A percentile compares a stretch with the other conserved stretches of the same genome.
Conservation (phyloP, 345 rosid species). For the Linum tenue region DNA sequence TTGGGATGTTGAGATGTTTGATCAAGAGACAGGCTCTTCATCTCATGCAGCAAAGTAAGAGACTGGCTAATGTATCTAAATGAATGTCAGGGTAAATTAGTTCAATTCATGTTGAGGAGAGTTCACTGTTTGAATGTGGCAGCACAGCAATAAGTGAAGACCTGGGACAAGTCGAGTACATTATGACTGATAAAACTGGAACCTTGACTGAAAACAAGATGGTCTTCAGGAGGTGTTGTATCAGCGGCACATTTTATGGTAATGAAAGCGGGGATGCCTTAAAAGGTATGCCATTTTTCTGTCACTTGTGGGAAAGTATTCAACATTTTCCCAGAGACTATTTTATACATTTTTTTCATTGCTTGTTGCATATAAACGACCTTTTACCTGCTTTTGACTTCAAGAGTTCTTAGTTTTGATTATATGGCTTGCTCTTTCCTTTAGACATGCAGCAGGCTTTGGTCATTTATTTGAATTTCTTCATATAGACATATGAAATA, state of each 20-base stretch:
- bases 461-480: no score
- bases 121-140: conserved; percentile 44
- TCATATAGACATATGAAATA: no score
- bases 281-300: conserved; percentile 49
- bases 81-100: background rate
- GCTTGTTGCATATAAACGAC: no score
- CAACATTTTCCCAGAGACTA: background rate
- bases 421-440: no score
- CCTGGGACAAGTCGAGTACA: conserved; percentile 98
- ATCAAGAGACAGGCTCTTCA: conserved; percentile 64
- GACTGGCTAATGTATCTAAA: conserved; percentile 7
- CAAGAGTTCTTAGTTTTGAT: no score
- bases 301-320: background rate
- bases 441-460: no score
- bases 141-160: conserved; percentile 99
- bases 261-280: conserved; percentile 83
- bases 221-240: conserved; percentile 95
- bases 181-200: conserved; percentile 97
- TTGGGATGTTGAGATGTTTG: conserved; percentile 85
- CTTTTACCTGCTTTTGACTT: no score
- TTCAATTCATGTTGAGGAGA: conserved; percentile 13
- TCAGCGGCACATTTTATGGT: conserved; percentile 73
- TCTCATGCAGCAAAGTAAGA: conserved; percentile 85
- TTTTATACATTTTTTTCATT: no score
- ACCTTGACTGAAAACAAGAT: conserved; percentile 92